These are phyloP conservation scores for Limonium bicolor DNA, from an alignment of 148 eudicot genomes.

Conservation along the genomic window DNA sequence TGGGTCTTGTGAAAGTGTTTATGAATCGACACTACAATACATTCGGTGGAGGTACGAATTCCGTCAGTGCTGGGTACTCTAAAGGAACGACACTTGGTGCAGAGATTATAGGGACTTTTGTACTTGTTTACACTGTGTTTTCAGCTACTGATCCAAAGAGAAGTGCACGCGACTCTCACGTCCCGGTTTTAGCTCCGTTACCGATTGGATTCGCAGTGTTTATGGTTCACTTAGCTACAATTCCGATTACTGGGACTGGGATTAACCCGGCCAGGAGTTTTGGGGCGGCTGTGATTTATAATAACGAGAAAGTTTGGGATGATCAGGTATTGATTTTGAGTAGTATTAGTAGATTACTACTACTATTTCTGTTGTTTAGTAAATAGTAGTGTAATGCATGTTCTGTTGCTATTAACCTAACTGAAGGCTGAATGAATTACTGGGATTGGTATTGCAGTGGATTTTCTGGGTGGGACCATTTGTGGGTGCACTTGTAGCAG, in stretches of 20 bases:
- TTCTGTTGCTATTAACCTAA: no score
- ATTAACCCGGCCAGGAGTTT: constrained; percentile 95
- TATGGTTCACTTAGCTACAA: constrained; percentile 89
- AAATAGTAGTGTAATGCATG: no score
- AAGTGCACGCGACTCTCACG: constrained; percentile 87
- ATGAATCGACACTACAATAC: constrained; percentile 43
- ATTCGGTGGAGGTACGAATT: constrained; percentile 60
- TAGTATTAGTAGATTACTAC: not conserved
- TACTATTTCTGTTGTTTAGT: no score
- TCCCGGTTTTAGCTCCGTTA: constrained; percentile 80
- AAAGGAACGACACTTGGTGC: constrained; percentile 80
- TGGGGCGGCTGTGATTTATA: constrained; percentile 80
- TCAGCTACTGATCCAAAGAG: constrained; percentile 90
- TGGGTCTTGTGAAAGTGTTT: constrained; percentile 74
- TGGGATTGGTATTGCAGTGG: no score
- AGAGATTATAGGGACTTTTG: constrained; percentile 78
- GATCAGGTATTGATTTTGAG: constrained; percentile 39
- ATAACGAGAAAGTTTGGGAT: constrained; percentile 57
- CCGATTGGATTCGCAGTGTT: constrained; percentile 91
- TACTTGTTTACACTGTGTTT: constrained; percentile 84
- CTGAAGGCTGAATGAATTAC: no score
- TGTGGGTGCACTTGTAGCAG: constrained; percentile 77
- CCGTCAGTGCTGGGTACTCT: constrained; percentile 38
- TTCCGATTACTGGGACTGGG: constrained; percentile 82
- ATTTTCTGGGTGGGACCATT: constrained; percentile 96